These are phyloP conservation scores for Hebeloma cylindrosporum DNA, from an alignment of 768 basidiomycete species.

Conservation along the genomic window DNA sequence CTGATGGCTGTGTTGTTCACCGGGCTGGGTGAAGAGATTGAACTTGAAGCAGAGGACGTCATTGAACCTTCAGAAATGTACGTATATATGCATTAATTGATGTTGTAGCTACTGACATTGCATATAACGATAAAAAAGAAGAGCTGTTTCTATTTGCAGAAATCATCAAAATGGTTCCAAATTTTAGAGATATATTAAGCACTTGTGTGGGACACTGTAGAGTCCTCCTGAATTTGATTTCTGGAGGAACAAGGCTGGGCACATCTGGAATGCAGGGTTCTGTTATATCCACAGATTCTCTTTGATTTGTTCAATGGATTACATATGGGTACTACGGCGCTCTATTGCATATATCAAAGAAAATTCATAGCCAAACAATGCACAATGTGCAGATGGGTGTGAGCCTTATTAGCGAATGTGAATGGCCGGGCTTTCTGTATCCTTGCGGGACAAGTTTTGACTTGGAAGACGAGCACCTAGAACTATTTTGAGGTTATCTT, in stretches of 20 bases:
- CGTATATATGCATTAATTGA: neutral
- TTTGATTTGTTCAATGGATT: too few relatives aligned
- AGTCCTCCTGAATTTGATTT: neutral
- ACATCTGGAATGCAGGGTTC: neutral
- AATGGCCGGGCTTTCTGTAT: neutral
- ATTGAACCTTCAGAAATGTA: neutral
- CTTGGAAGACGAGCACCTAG: neutral
- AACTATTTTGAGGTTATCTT: neutral
- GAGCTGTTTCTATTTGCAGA: neutral
- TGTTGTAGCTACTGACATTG: neutral
- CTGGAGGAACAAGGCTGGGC: neutral
- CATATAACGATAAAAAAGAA: neutral
- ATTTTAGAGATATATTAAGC: neutral
- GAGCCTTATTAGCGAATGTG: too few relatives aligned
- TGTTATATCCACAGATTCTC: too few relatives aligned
- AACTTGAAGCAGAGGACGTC: too few relatives aligned
- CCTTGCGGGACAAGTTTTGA: neutral
- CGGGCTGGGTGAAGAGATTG: too few relatives aligned
- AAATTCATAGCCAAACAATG: too few relatives aligned
- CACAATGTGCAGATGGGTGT: too few relatives aligned
- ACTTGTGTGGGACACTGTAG: neutral
- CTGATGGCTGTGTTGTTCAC: too few relatives aligned
- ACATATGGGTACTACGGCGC: too few relatives aligned
- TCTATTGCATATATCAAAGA: too few relatives aligned
- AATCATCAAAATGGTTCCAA: neutral